Evolutionary conservation across 257 asterid genomes (phyloP), one percentile per base, ranked within the genome.

Genomic region (Scutellaria galericulata): DNA sequence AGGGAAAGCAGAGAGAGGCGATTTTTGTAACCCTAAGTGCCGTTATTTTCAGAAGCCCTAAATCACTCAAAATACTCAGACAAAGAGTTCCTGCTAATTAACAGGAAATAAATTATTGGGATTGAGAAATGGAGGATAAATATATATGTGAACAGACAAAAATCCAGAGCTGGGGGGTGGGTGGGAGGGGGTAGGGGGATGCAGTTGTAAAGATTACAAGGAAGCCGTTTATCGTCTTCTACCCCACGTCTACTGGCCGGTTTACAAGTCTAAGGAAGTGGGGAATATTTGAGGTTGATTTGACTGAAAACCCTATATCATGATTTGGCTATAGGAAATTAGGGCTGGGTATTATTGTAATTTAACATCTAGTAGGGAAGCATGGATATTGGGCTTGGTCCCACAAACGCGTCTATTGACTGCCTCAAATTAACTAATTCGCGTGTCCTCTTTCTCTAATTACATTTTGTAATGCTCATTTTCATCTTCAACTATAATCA

Each of bases 171-270:
- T 18, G 50, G 27, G 4, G 14, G 75, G 52, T 64, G 81, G 66
- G 80, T 75, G 15, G 31, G 12, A 79, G 88, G 37, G 37, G 37
- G 37, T 2, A 4, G 37, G 5, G 37, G 4, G 37, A 4, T 0
- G 37, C 88, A 84, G 79, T 79, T 79, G 83, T 74, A 71, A 77
- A 56, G 81, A 81, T 80, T 81, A 73, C 77, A 77, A 84, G 75
- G 81, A 78, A 84, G 87, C 88, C 92, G 90, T 86, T 90, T 81
- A 78, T 65, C 79, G 78, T 79, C 80, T 71, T 80, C 80, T 75
- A 57, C 82, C 75, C 75, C 84, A 71, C 64, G 71, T 40, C 80
- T 69, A 22, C 24, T 61, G 40, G 44, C 44, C 68, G 47, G 39
- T 70, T 63, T 50, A 31, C 2, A 31, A 31, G 37, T 31, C 37